phyloP scores from a whole-genome alignment of 1,284 basidiomycete species.

The Gymnopus androsaceus region DNA sequence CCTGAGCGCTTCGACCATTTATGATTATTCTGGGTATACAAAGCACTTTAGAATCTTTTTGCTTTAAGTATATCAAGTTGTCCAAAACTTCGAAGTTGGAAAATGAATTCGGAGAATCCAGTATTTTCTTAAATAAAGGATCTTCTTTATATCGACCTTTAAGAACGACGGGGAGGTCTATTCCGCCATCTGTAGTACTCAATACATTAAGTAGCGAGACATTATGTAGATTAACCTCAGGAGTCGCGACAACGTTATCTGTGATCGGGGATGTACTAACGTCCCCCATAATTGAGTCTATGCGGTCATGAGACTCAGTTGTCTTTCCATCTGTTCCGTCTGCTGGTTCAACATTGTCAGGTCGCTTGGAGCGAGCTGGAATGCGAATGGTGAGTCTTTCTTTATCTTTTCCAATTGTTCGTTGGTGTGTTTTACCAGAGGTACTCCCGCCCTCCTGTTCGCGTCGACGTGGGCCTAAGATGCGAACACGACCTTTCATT shows the following conservation, averaged over 20 bases:
- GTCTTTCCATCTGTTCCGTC: background rate
- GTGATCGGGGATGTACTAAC: background rate
- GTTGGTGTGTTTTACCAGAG: background rate
- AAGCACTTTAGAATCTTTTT: slow-evolving; percentile 10
- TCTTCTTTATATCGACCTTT: slow-evolving; percentile 4
- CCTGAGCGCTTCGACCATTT: slow-evolving; percentile 20
- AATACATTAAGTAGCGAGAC: background rate
- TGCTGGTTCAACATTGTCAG: too few species aligned
- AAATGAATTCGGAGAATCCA: background rate
- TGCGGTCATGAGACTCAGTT: background rate
- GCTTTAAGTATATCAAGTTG: background rate
- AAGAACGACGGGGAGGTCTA: background rate
- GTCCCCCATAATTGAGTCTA: too few species aligned
- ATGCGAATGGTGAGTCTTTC: background rate
- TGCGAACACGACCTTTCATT: background rate
- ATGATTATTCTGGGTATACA: slow-evolving; percentile 21
- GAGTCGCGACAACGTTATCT: background rate
- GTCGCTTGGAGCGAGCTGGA: background rate
- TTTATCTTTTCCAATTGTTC: background rate
- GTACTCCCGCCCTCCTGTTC: slow-evolving; percentile 10
- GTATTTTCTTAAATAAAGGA: slow-evolving; percentile 7
- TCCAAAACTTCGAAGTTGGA: background rate
- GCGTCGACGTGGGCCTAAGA: background rate
- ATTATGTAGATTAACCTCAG: background rate
- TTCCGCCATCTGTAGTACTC: background rate